Conservation (phyloP, 2,329 filamentous ascomycete species). For the Fusarium subtropicale region DNA sequence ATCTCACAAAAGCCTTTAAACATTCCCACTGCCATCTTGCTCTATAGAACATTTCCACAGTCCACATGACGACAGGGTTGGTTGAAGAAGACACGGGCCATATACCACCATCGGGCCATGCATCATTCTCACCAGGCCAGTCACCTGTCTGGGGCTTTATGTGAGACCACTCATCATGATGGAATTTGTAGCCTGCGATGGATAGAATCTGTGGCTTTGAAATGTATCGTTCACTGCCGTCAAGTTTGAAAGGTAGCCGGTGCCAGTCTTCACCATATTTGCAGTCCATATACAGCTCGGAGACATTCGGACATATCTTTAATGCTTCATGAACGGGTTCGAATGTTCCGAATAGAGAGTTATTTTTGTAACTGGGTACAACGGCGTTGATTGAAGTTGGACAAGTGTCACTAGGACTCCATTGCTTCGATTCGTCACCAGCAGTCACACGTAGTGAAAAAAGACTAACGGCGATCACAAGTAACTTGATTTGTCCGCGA, state of each 20-base stretch:
- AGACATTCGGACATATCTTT: slow-evolving; percentile 9
- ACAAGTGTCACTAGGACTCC: background rate
- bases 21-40: slow-evolving; percentile 4
- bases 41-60: slow-evolving; percentile 3
- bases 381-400: background rate
- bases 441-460: background rate
- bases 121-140: slow-evolving; percentile 2
- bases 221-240: slow-evolving; percentile 26
- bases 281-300: background rate
- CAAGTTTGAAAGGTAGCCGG: slow-evolving; percentile 8
- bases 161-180: background rate
- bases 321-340: slow-evolving; percentile 13
- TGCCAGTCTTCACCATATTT: background rate
- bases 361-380: no score
- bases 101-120: background rate
- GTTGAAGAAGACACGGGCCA: slow-evolving; percentile 21
- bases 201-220: background rate
- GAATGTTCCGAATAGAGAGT: background rate
- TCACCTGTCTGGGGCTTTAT: no score
- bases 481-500: fast-evolving
- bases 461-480: fast-evolving
- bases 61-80: background rate
- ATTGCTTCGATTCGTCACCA: background rate
- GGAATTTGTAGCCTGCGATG: background rate
- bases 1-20: background rate